Evolutionary conservation across 768 basidiomycete species (phyloP), one percentile per base, ranked within the genome.

Genomic region (Leucocoprinus sp.): DNA sequence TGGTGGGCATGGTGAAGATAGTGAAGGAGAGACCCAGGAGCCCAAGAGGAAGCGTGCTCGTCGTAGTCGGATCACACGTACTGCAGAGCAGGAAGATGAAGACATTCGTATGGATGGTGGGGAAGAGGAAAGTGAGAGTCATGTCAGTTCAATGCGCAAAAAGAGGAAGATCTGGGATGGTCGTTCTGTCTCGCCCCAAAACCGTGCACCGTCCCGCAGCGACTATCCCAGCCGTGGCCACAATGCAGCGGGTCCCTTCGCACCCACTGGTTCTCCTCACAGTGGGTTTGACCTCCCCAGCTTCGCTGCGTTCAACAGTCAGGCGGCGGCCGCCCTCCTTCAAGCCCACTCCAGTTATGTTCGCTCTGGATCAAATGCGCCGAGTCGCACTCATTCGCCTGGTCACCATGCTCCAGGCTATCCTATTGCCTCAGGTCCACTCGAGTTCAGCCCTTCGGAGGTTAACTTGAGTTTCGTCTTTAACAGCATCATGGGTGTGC

Each of bases 351-450:
- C 74, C 41, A 75, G 77, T 58, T 83, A 82, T 61, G 66, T 81
- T 53, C 72, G 82, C 54, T 75, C 81, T 18, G 71, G 78, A 46
- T 81, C 76, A 38, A 70, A 75, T 51, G 78, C 77, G 19, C 84
- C 84, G 4, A 85, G 80, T 60, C 67, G 82, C 54, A 81, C 82
- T 42, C 83, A 86, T 59, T 84, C 83, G 36, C 84, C 83, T 38
- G 60, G 80, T 55, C 74, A 73, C 42, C 78, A 73, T 17, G 49
- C 55, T 17, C 48, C 56, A 49, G 56, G 39, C 53, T 63, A 47
- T 55, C 58, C 39, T 45, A 52, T 35, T 56, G 54, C 48, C 54
- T 43, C 55, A 11, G 54, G 52, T 23, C 54, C 57, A 8, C 52
- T 47, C 5, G 63, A 61, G 34, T 54, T 63, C 26, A 58, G 55